Percentiles rank a stretch among this genome's conserved stretches.
Evolutionary conservation across 2,329 filamentous ascomycete genomes (phyloP).

Genomic region (Fusarium continuum): DNA sequence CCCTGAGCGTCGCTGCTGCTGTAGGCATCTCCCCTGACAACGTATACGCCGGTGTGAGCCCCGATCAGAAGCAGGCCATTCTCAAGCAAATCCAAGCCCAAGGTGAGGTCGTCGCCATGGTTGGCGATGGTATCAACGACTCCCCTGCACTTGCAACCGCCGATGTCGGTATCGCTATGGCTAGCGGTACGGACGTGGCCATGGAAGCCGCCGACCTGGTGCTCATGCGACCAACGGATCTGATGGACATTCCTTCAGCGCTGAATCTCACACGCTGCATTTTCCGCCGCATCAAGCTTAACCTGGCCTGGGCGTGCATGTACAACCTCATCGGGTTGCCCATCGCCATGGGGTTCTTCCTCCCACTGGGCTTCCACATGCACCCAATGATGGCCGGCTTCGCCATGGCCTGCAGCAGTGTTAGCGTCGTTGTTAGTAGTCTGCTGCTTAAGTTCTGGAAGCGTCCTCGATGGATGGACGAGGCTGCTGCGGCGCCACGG

Average conservation of each 20-base stretch:
- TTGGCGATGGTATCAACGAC: conserved; percentile 98
- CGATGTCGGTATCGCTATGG: conserved; percentile 91
- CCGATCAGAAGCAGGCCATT: conserved; percentile 89
- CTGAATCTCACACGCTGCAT: conserved; percentile 84
- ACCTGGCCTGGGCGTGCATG: conserved; percentile 89
- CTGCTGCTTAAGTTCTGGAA: conserved; percentile 88
- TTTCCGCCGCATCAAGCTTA: conserved; percentile 92
- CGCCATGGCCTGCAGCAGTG: conserved; percentile 90
- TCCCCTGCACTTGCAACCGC: conserved; percentile 93
- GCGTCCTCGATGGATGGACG: conserved; percentile 86
- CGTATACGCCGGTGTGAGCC: conserved; percentile 88
- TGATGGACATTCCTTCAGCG: conserved; percentile 91
- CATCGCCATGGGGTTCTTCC: conserved; percentile 95
- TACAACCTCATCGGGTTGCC: conserved; percentile 94
- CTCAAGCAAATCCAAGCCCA: conserved; percentile 77
- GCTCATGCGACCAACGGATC: conserved; percentile 89
- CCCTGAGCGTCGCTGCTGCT: conserved; percentile 80
- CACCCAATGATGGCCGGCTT: conserved; percentile 95
- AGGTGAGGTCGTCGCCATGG: conserved; percentile 90
- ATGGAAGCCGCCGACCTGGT: conserved; percentile 98
- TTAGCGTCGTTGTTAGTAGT: conserved; percentile 87
- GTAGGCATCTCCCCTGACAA: conserved; percentile 81
- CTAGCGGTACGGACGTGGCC: conserved; percentile 92
- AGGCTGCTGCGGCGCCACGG: conserved; percentile 69
- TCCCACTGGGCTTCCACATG: conserved; percentile 86